Evolutionary conservation across 2,329 filamentous ascomycete species (phyloP), one percentile per base, ranked within the genome.

Genomic region (Aplosporella prunicola): DNA sequence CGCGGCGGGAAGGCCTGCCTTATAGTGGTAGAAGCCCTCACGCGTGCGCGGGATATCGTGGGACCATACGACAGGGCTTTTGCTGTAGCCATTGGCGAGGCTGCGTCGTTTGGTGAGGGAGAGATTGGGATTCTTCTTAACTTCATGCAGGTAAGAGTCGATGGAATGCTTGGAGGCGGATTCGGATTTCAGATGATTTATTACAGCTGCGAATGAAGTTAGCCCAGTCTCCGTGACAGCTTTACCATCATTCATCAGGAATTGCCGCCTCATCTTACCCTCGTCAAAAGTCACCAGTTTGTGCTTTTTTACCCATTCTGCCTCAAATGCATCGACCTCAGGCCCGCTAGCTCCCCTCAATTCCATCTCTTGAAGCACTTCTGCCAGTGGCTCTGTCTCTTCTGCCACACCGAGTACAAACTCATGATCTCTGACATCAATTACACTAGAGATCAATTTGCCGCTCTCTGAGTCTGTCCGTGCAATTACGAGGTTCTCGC

Each of bases 401-500:
- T 91, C 81, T 1, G 83, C 74, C 3, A 93, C 77, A 38, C 89
- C 89, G 16, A 93, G 79, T 52, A 98, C 94, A 64, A 89, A 96
- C 61, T 96, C 89, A 60, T 98, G 91, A 55, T 98, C 91, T 41
- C 91, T 82, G 5, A 87, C 81, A 55, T 98, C 91, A 45, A 98
- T 82, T 10, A 87, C 85, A 43, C 82, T 93, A 41, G 82, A 93
- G 39, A 98, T 71, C 15, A 98, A 73, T 57, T 80, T 88, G 30
- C 89, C 91, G 44, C 85, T 93, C 62, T 96, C 91, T 1, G 87
- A 93, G 60, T 98, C 91, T 2, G 91, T 96, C 41, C 91, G 80
- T 3, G 91, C 91, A 55, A 98, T 91, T 27, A 96, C 78, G 4
- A 96, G 72, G 58, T 93, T 96, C 66, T 98, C 91, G 35, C 77